Evolutionary conservation across 345 rosid species (phyloP), one percentile per base, ranked within the genome.

Genomic region (Punica granatum): DNA sequence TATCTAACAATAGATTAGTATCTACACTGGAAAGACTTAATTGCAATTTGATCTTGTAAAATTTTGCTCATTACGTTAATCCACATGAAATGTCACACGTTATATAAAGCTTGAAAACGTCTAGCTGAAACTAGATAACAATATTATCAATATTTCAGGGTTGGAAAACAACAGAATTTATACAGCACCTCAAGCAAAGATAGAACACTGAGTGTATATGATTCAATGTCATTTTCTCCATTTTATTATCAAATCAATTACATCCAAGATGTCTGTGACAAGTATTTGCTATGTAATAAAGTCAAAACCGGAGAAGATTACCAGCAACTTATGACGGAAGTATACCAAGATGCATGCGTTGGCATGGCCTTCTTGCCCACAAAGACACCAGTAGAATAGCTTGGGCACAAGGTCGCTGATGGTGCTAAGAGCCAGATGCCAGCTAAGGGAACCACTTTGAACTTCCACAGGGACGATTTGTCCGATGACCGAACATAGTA

Each of bases 251-350:
- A 16, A 18, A 61, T 13, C 35, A 59, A 30, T 32, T 30, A 16
- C 10, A 37, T 23, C 23, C 13, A 61, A 32, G 36, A 11, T 32
- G 26, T 34, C 36, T 61, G 11, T 3, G 34, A 59, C 19, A 28
- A 11, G 34, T 59, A 18, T 30, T 4, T 18, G 34, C 66, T 18
- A 13, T 68, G 19, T 31, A 58, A 68, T 21, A 64, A 66, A 44
- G 44, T 11, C 41, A 66, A 36, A 58, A 35, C 62, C 18, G 54
- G 18, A 76, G 60, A 53, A 69, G 23, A 78, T 31, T 85, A 93
- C 98, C 96, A 93, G 54, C 68, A 88, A 74, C 72, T 93, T 93
- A 79, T 90, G 96, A 51, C 77, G 83, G 76, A 93, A 85, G 78
- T 93, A 93, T 34, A 64, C 83, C 62, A 75, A 70, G 76, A 85